These are phyloP conservation scores for Pulveroboletus sp. DNA, from an alignment of 768 basidiomycete species.

Conservation along the genomic window DNA sequence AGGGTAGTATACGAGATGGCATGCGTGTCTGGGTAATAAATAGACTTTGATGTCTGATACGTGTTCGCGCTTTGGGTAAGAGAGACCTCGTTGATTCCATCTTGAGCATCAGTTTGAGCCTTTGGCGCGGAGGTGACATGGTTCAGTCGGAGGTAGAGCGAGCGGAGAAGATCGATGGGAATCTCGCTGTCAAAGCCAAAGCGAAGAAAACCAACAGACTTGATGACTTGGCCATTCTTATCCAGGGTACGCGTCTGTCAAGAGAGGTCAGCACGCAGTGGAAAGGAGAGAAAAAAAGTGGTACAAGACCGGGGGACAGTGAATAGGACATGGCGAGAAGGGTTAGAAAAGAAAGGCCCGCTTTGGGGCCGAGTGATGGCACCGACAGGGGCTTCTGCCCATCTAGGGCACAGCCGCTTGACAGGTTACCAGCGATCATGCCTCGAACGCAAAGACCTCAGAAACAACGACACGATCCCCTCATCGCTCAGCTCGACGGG, in stretches of 20 bases:
- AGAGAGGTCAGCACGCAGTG: constrained; percentile 4
- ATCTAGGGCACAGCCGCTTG: constrained; percentile 8
- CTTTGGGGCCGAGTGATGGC: neutral
- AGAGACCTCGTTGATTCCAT: constrained; percentile 37
- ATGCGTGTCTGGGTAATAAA: constrained; percentile 72
- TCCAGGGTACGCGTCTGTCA: constrained; percentile 60
- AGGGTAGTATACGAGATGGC: constrained; percentile 91
- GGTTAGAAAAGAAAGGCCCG: neutral
- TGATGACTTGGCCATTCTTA: constrained; percentile 71
- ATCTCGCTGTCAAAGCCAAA: constrained; percentile 92
- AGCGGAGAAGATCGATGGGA: constrained; percentile 71
- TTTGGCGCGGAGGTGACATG: constrained; percentile 50
- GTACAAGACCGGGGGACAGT: constrained; percentile 19
- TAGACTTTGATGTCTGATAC: constrained; percentile 75
- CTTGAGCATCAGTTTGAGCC: constrained; percentile 34
- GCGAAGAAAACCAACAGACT: constrained; percentile 73
- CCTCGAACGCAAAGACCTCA: constrained; percentile 54
- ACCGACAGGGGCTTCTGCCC: no score
- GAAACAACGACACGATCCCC: constrained; percentile 78
- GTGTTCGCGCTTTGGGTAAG: constrained; percentile 37
- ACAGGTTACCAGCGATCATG: constrained; percentile 39
- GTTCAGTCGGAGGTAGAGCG: constrained; percentile 84
- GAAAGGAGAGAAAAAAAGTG: neutral
- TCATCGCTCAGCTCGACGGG: constrained; percentile 76
- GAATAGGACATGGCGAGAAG: constrained; percentile 20